Evolutionary conservation across 2,329 filamentous ascomycete species (phyloP).

Genomic region (Alternaria longipes): DNA sequence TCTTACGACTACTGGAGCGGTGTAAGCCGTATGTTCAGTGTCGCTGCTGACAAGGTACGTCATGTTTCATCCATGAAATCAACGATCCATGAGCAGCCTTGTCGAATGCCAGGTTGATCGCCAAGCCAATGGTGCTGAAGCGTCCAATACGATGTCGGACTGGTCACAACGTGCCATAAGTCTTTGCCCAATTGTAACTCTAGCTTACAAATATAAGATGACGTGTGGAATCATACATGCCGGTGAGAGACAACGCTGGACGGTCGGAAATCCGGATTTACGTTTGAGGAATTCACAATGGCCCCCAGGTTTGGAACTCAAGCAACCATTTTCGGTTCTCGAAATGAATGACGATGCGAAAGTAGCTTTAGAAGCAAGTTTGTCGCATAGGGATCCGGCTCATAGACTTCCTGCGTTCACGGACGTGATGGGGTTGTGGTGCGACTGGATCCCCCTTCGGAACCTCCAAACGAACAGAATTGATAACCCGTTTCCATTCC

Average conservation of each 20-base stretch:
- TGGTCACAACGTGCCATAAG: accelerated
- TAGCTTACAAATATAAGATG: neutral
- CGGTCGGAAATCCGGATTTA: accelerated
- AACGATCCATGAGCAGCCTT: too few relatives aligned
- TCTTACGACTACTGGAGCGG: too few relatives aligned
- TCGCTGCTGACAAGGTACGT: slow-evolving; percentile 1
- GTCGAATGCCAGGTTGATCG: accelerated
- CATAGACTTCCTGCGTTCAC: neutral
- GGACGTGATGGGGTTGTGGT: neutral
- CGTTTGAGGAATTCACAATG: too few relatives aligned
- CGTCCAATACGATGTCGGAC: accelerated
- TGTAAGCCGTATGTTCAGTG: too few relatives aligned
- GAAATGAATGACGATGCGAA: neutral
- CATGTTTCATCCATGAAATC: too few relatives aligned
- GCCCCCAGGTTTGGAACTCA: neutral
- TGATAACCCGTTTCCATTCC: neutral
- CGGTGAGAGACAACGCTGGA: too few relatives aligned
- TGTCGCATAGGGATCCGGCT: neutral
- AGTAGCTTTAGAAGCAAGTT: neutral
- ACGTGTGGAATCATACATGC: neutral
- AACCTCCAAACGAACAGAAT: neutral
- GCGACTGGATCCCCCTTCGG: neutral
- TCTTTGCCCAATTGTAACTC: too few relatives aligned
- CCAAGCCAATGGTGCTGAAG: accelerated
- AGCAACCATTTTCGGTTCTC: neutral